phyloP scores from a whole-genome alignment of 2,329 filamentous ascomycete genomes.

The Monosporascus sp. region DNA sequence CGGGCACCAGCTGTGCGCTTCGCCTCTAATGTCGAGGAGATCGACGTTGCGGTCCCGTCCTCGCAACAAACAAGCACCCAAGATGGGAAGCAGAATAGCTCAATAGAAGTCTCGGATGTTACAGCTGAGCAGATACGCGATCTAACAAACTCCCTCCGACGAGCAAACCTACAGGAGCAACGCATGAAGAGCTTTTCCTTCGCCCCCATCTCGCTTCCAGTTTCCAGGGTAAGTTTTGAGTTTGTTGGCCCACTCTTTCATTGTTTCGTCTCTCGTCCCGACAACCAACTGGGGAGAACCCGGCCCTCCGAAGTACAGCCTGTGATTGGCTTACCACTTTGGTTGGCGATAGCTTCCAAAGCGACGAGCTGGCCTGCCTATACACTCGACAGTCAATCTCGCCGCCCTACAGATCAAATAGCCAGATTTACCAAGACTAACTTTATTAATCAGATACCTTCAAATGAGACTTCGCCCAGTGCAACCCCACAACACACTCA shows the following conservation, averaged over 20 bases:
- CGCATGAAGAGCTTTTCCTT: slow-evolving; percentile 84
- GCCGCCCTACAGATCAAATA: not conserved
- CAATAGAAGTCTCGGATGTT: slow-evolving; percentile 34
- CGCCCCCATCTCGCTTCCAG: slow-evolving; percentile 83
- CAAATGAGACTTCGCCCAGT: slow-evolving; percentile 53
- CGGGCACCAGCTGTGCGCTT: slow-evolving; percentile 59
- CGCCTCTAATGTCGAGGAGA: slow-evolving; percentile 65
- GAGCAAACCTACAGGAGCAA: slow-evolving; percentile 71
- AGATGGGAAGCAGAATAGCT: slow-evolving; percentile 9
- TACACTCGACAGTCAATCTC: not conserved
- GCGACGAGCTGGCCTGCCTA: not conserved
- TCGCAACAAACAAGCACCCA: not conserved
- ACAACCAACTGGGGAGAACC: not conserved
- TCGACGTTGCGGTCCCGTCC: slow-evolving; percentile 42
- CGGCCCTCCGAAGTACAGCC: not conserved
- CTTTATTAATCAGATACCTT: slow-evolving; percentile 42
- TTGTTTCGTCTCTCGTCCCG: not conserved
- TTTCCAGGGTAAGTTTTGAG: slow-evolving; percentile 64
- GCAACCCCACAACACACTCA: slow-evolving; percentile 62
- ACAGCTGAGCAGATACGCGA: slow-evolving; percentile 62
- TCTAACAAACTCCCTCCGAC: slow-evolving; percentile 67
- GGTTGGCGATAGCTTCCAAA: too few species aligned
- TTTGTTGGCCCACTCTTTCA: slow-evolving; percentile 9
- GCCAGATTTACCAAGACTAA: slow-evolving; percentile 9
- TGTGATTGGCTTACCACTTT: not conserved